Evolutionary conservation across 805 yeast genomes (phyloP).

Genomic region (Lipomyces kockii): DNA sequence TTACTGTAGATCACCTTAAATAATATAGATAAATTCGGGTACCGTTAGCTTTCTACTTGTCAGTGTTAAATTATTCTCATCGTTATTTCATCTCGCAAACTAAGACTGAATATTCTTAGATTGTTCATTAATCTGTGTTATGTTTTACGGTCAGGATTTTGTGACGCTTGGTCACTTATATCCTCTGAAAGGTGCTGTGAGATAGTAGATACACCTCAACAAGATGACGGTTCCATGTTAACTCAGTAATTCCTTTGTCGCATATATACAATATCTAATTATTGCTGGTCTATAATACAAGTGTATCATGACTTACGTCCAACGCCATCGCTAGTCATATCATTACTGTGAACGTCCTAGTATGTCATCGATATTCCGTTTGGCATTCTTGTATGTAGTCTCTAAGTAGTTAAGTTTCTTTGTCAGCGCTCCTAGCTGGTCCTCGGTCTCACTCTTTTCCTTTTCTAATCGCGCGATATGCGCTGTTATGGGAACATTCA

Average conservation of each 20-base stretch:
- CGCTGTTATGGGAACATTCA: slow-evolving; percentile 31
- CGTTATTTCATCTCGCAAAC: not conserved
- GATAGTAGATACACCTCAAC: too few species aligned
- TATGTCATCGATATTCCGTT: slow-evolving; percentile 32
- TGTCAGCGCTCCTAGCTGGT: slow-evolving; percentile 30
- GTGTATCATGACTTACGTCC: not conserved
- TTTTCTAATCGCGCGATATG: slow-evolving; percentile 26
- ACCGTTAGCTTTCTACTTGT: too few species aligned
- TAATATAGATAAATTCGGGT: not conserved
- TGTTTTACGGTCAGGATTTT: too few species aligned
- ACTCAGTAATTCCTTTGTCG: too few species aligned
- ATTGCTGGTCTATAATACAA: not conserved
- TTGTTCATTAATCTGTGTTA: too few species aligned
- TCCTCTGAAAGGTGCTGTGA: too few species aligned
- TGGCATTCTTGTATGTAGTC: slow-evolving; percentile 33
- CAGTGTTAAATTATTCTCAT: not conserved
- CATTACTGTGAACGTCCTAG: slow-evolving; percentile 19
- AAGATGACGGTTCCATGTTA: too few species aligned
- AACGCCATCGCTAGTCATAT: not conserved
- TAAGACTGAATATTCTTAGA: not conserved
- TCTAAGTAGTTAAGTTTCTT: slow-evolving; percentile 34
- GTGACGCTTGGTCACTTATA: too few species aligned
- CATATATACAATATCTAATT: not conserved
- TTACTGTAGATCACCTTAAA: not conserved
- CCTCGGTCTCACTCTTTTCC: slow-evolving; percentile 27